Base-by-base conservation (phyloP, 129 eudicot genomes). In the Centrapalus pauciflorus region DNA sequence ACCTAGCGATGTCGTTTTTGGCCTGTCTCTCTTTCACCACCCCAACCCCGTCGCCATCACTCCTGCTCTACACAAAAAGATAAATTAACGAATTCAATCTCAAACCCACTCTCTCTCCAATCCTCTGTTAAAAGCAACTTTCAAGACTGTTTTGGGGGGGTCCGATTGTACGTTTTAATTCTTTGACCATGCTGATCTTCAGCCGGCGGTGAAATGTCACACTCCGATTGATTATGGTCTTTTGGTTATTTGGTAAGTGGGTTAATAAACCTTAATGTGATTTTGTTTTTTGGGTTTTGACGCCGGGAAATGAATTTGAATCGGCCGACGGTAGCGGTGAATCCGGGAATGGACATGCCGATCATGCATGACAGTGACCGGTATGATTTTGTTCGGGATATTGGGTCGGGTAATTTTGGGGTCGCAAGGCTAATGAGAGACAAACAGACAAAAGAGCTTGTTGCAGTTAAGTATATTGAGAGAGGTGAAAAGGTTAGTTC, bases 351-450 rank as follows among this genome's bases (percentile, higher is more conserved):
- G 82, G 90, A 87, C 21, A 66, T 84, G 85, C 89, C 87, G 76
- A 90, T 90, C 79, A 80, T 84, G 89, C 97, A 87, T 40, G 95
- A 90, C 28, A 80, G 92, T 56, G 92, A 90, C 17, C 80, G 88
- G 56, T 90, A 90, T 55, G 97, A 90, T 52, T 71, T 86, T 26
- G 85, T 90, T 29, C 69, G 74, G 30, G 89, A 90, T 76, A 90
- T 90, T 78, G 97, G 95, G 69, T 75, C 91, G 69, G 95, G 97
- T 70, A 90, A 90, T 74, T 90, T 90, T 24, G 97, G 95, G 7
- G 83, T 90, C 12, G 95, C 97, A 0, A 83, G 97, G 81, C 79
- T 90, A 34, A 90, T 90, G 97, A 84, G 83, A 55, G 95, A 90
- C 64, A 87, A 84, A 78, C 89, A 78, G 41, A 84, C 87, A 16